A percentile compares a stretch with the other conserved stretches of the same genome.
phyloP scores from a whole-genome alignment of 345 rosid genomes.

The Microcos paniculata region DNA sequence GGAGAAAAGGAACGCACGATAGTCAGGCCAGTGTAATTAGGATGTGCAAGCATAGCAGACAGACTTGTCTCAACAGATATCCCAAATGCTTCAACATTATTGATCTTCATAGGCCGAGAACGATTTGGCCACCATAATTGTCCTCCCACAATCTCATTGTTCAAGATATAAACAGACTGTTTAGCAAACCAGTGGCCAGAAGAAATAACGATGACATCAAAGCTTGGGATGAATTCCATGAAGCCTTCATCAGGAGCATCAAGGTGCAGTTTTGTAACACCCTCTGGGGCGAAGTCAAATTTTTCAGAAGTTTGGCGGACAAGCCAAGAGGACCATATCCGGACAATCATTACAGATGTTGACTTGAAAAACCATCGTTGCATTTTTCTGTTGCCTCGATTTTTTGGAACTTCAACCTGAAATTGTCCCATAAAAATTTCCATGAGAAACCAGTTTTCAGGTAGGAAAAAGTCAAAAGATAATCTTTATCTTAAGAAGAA shows the following conservation, averaged over 20 bases:
- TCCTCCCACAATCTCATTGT: slow-evolving; percentile 88
- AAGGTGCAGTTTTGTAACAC: slow-evolving; percentile 82
- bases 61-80: slow-evolving; percentile 83
- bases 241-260: slow-evolving; percentile 72
- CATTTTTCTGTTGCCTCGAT: slow-evolving; percentile 86
- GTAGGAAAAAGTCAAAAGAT: not conserved
- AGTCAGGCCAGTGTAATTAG: slow-evolving; percentile 75
- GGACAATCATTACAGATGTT: slow-evolving; percentile 66
- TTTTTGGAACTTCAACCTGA: slow-evolving; percentile 91
- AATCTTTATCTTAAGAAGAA: not conserved
- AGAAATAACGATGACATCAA: slow-evolving; percentile 82
- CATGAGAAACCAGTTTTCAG: slow-evolving; percentile 1
- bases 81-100: slow-evolving; percentile 82
- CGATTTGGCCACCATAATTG: slow-evolving; percentile 92
- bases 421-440: slow-evolving; percentile 18
- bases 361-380: slow-evolving; percentile 79
- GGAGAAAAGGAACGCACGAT: slow-evolving; percentile 87
- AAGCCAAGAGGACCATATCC: slow-evolving; percentile 99
- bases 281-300: slow-evolving; percentile 67
- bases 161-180: slow-evolving; percentile 80
- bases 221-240: slow-evolving; percentile 63
- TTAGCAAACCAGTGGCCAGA: slow-evolving; percentile 99
- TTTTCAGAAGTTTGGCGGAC: slow-evolving; percentile 66
- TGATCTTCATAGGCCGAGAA: slow-evolving; percentile 68
- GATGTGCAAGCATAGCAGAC: slow-evolving; percentile 62